A percentile compares a stretch with the other conserved stretches of the same genome.
Conservation (phyloP, 2,329 filamentous ascomycete species). For the Tolypocladium ophioglossoides region DNA sequence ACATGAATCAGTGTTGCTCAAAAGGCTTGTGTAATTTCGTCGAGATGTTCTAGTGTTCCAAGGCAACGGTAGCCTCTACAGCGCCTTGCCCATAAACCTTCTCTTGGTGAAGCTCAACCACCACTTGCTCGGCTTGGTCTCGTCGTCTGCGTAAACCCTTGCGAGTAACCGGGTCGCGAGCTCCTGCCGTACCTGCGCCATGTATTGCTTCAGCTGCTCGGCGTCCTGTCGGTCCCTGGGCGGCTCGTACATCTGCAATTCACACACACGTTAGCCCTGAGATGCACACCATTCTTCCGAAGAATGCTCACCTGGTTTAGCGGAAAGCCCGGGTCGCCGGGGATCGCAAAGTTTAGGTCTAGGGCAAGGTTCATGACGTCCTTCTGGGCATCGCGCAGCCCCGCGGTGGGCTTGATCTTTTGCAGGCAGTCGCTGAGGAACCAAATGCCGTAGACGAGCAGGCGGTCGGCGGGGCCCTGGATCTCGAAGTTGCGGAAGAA, state of each 20-base stretch:
- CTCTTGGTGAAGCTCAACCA: conserved; percentile 98
- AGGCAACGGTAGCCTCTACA: conserved; percentile 35
- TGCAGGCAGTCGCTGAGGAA: conserved; percentile 84
- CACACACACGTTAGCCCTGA: conserved; percentile 3
- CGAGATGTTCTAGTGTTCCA: not conserved
- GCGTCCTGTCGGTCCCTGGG: conserved; percentile 81
- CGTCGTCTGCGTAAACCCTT: conserved; percentile 72
- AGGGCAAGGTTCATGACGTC: conserved; percentile 85
- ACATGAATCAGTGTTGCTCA: not conserved
- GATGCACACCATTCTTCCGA: no score
- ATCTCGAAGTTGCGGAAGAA: conserved; percentile 99
- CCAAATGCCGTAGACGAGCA: conserved; percentile 93
- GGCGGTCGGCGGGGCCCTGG: conserved; percentile 85
- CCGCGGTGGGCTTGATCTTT: conserved; percentile 72
- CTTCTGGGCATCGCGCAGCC: conserved; percentile 49
- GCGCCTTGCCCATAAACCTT: conserved; percentile 97
- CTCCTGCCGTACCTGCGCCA: conserved; percentile 89
- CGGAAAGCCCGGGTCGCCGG: conserved; percentile 86
- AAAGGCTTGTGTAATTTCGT: not conserved
- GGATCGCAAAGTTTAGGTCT: conserved; percentile 86
- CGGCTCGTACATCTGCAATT: conserved; percentile 68
- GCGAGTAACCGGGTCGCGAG: conserved; percentile 72
- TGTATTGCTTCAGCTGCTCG: conserved; percentile 78
- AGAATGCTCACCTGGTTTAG: conserved; percentile 60
- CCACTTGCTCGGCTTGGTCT: conserved; percentile 72